Percentiles rank a stretch among this genome's conserved stretches.
phyloP scores from a whole-genome alignment of 352 stramenopile species.

The Phytophthora multivora region DNA sequence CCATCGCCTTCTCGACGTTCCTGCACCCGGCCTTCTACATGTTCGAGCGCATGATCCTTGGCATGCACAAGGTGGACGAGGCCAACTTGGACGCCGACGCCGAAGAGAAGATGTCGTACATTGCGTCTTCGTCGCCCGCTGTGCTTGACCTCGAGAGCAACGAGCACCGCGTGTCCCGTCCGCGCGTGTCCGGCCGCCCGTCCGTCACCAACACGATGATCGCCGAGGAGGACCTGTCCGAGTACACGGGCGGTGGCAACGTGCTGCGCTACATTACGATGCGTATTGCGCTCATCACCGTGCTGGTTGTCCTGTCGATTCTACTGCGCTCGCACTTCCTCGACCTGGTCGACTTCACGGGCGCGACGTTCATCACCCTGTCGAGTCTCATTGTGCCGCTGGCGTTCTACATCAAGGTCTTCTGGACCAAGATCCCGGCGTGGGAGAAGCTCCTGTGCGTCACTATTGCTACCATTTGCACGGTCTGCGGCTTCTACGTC shows the following conservation, averaged over 20 bases:
- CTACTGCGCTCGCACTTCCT: slow-evolving; percentile 51
- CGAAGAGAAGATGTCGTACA: slow-evolving; percentile 42
- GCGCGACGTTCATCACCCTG: slow-evolving; percentile 7
- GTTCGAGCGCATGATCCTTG: slow-evolving; percentile 29
- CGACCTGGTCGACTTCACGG: slow-evolving; percentile 55
- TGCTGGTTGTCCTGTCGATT: slow-evolving; percentile 43
- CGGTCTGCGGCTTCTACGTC: slow-evolving; percentile 41
- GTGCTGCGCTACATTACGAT: slow-evolving; percentile 39
- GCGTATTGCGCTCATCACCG: slow-evolving; percentile 40
- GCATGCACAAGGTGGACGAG: slow-evolving; percentile 26
- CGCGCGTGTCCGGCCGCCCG: slow-evolving; percentile 6
- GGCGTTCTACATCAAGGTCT: slow-evolving; percentile 55
- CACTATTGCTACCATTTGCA: slow-evolving; percentile 32
- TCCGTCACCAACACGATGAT: slow-evolving; percentile 23
- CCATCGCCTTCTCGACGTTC: slow-evolving; percentile 29
- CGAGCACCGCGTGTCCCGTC: background rate
- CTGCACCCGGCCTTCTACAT: slow-evolving; percentile 38
- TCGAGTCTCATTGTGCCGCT: slow-evolving; percentile 45
- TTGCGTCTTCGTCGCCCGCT: slow-evolving; percentile 21
- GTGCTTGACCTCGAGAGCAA: slow-evolving; percentile 35
- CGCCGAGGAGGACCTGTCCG: slow-evolving; percentile 35
- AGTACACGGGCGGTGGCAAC: slow-evolving; percentile 42
- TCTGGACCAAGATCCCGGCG: slow-evolving; percentile 43
- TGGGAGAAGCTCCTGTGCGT: slow-evolving; percentile 50
- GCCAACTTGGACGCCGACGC: background rate